phyloP scores from a whole-genome alignment of 805 yeast genomes.

The Sugiyamaella smithiae region DNA sequence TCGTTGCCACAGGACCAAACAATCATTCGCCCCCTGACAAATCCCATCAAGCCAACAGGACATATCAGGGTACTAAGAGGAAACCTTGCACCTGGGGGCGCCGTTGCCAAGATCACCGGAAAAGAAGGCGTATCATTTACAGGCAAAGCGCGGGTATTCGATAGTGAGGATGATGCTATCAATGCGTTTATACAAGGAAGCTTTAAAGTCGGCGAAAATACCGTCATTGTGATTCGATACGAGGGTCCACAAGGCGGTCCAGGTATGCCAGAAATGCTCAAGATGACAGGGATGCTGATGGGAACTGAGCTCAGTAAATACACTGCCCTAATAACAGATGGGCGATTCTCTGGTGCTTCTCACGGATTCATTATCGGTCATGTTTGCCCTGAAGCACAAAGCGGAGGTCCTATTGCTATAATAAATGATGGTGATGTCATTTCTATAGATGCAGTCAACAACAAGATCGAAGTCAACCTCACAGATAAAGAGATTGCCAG shows the following conservation, averaged over 20 bases:
- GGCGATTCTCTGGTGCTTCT: conserved; percentile 97
- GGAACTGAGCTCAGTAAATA: conserved; percentile 89
- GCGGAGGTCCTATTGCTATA: conserved; percentile 95
- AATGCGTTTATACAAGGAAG: conserved; percentile 83
- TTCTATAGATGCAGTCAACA: conserved; percentile 86
- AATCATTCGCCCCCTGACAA: conserved; percentile 65
- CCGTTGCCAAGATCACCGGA: conserved; percentile 96
- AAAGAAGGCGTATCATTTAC: conserved; percentile 93
- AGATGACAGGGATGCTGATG: conserved; percentile 94
- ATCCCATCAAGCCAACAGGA: conserved; percentile 85
- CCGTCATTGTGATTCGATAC: conserved; percentile 88
- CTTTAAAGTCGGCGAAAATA: conserved; percentile 86
- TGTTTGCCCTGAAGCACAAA: conserved; percentile 95
- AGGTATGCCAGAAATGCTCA: conserved; percentile 99
- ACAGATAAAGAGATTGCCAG: conserved; percentile 63
- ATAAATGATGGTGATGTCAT: conserved; percentile 87
- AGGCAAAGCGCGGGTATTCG: conserved; percentile 85
- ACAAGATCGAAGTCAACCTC: conserved; percentile 76
- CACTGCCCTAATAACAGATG: conserved; percentile 91
- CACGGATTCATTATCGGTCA: conserved; percentile 98
- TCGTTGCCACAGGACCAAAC: conserved; percentile 76
- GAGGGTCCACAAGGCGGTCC: conserved; percentile 99
- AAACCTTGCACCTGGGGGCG: conserved; percentile 85
- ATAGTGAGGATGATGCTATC: conserved; percentile 77
- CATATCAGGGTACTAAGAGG: conserved; percentile 84